Evolutionary conservation across 495 filamentous ascomycete genomes (phyloP), one percentile per base, ranked within the genome.

Genomic region (Xylaria cubensis): DNA sequence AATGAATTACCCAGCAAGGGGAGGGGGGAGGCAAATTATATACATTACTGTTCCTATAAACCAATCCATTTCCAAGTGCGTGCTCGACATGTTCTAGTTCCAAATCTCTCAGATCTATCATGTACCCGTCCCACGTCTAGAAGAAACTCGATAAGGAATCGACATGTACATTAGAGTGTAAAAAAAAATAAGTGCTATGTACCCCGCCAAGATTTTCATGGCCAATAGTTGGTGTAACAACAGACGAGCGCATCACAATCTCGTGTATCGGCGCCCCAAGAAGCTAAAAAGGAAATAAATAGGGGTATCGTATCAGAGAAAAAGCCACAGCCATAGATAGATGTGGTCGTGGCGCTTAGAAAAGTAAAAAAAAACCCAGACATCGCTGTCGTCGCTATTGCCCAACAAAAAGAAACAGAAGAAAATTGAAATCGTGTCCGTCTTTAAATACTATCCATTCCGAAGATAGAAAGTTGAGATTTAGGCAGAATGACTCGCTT

Each of bases 251-350:
- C 51, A 44, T 61, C 56, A n/a, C 56, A n/a, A 55, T 55, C 56
- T 36, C n/a, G 56, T 39, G 56, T 39, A 19, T 34, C 56, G 3
- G 55, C 55, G 56, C 13, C n/a, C 56, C 21, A 61, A 34, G 39
- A 69, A 46, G 21, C 4, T 58, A 61, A 58, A 53, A 29, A 17
- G 32, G 21, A 46, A 24, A 48, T 46, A 32, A 55, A 67, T 36
- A 56, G 65, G 65, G 65, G 51, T 59, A 69, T 69, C 67, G 67
- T 59, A 69, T 34, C 36, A 59, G 36, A 39, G 36, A 39, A 69
- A 24, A 13, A 4, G 67, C 15, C 67, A 48, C 39, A 32, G 41
- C 6, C 2, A 29, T 29, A 29, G 3, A 6, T 10, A 10, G 7
- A 29, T 32, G 32, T 44, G 21, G 65, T 55, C 26, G n/a, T 44